phyloP scores from a whole-genome alignment of 257 asterid genomes.

The Nyctanthes arbortristis region DNA sequence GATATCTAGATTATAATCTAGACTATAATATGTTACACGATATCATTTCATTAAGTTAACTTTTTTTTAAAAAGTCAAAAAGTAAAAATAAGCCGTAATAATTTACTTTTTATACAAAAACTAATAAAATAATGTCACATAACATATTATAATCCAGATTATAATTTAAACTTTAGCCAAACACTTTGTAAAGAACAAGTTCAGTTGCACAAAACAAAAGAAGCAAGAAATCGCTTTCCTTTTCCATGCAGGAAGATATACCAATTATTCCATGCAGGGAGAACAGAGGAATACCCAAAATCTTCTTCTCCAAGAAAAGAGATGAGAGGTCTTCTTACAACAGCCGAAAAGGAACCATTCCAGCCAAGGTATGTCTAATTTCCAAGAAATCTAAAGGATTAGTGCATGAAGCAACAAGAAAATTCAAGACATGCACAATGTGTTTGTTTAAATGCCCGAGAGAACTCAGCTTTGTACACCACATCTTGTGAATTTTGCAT shows the following conservation, averaged over 20 bases:
- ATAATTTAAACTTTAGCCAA: too few species aligned
- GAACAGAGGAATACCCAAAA: background rate
- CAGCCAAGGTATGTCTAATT: conserved; percentile 24
- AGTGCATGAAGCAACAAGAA: background rate
- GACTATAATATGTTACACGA: too few species aligned
- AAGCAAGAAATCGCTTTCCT: background rate
- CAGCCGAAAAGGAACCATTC: background rate
- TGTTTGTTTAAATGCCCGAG: background rate
- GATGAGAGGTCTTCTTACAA: background rate
- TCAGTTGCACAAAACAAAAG: too few species aligned
- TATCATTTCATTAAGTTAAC: too few species aligned
- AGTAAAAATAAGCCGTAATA: too few species aligned
- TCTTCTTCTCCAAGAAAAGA: background rate
- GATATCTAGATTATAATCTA: too few species aligned
- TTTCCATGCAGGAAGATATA: background rate
- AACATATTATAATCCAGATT: too few species aligned
- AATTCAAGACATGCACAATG: background rate
- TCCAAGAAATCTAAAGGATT: conserved; percentile 11
- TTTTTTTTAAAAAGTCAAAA: too few species aligned
- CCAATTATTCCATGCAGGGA: background rate
- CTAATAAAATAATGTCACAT: too few species aligned
- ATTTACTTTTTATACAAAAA: too few species aligned
- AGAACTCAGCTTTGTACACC: background rate
- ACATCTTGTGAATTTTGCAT: background rate
- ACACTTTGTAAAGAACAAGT: too few species aligned